Base-by-base conservation (phyloP, 2,329 filamentous ascomycete species). In the Aspergillus ustus region DNA sequence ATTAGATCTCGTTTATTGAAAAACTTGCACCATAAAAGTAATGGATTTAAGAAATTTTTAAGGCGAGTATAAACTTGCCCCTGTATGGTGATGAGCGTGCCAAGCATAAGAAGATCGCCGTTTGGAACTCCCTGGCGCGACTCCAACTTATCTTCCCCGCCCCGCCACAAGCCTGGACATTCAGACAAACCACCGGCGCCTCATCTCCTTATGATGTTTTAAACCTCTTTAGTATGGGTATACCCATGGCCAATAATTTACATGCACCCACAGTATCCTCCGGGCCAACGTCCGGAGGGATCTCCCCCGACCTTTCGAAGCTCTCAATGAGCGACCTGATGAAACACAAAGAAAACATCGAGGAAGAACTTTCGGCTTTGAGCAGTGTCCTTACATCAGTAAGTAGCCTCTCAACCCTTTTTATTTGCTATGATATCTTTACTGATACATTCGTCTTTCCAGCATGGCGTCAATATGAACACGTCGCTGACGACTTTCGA, bases 391-490 rank as follows among this genome's bases (percentile, higher is more conserved):
- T 99, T n/a, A 91, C 93, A 67, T 95, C 93, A 67, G 93, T 97
- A 80, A 71, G 86, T 76, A 59, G 3, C 7, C 45, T 50, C 22
- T 34, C 6, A 25, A 25, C 25, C 17, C 20, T 25, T 15, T 37
- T 29, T 22, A 58, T 46, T 20, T 25, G 28, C 25, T 34, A 29
- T 46, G 22, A 50, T 51, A 28, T 34, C 37, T 19, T 43, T 65
- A 64, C 63, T 70, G 51, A 72, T 48, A 19, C n/a, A 53, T 17
- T 52, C n/a, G 53, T 29, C 53, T 40, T 25, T 66, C n/a, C 70
- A 97, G 93, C 94, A 98, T 82, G 89, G 90, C 49, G 94, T 97
- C 57, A 89, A 91, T 71, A 99, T 99, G 95, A 89, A 90, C 70
- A 97, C 95, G 7, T 84, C 87, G 61, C 86, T 99, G 44, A 87